Base-by-base conservation (phyloP, 768 basidiomycete genomes). In the Calocybe cyanea region DNA sequence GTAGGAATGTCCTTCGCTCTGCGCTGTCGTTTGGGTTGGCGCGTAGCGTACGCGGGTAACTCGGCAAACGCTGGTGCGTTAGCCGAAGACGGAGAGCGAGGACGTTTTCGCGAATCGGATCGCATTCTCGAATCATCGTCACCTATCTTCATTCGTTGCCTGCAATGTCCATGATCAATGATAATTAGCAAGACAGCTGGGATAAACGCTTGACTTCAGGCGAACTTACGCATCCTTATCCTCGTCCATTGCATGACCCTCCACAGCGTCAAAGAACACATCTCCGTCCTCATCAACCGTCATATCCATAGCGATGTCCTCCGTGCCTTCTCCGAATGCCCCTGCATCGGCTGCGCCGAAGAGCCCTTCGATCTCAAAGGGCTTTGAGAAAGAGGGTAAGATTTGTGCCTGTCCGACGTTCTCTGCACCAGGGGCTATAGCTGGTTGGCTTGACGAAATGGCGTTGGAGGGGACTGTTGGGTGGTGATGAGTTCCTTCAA, bases 331-430 rank as follows among this genome's bases (percentile, higher is more conserved):
- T 32, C 72, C 79, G 48, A 89, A 89, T 7, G 88, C 90, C n/a
- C 83, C 86, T 9, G 80, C 81, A 58, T 92, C 92, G 0, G 87
- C 84, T 32, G 75, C 78, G 4, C 83, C 82, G 52, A 95, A 93
- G 4, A 97, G 64, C 0, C 85, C 93, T 9, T 80, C 89, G 2
- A 78, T 60, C 49, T 85, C 80, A 57, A 98, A 96, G 2, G 92
- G 86, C 47, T 84, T 80, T 8, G 83, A 81, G 19, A 91, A 79
- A 36, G 71, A 66, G 1, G 66, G 69, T 3, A 96, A 61, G 39
- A 96, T 90, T 55, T 90, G 81, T 0, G 88, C 84, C 53, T 90
- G 83, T 7, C 88, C 88, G 25, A 88, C 83, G 45, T 75, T 78
- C 57, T 92, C 90, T 11, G 85, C 88, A 17, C 87, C 88, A 7